phyloP scores from a whole-genome alignment of 176 grass and related monocot species.

The Thalia dealbata region DNA sequence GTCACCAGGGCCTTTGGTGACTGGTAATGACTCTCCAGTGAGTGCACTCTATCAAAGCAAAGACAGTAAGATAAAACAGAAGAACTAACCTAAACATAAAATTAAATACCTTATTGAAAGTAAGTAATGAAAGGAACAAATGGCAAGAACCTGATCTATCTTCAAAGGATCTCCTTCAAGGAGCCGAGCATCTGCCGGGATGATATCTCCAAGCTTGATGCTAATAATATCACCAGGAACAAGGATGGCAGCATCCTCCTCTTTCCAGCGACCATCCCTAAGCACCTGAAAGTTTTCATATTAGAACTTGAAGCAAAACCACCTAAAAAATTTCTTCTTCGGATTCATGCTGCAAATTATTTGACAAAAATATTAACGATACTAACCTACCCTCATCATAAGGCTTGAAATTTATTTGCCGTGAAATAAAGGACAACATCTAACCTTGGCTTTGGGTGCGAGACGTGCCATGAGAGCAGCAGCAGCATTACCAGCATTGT shows the following conservation, averaged over 20 bases:
- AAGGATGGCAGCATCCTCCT: constrained; percentile 46
- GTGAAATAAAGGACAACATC: background rate
- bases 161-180: constrained; percentile 65
- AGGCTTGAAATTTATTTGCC: background rate
- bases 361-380: background rate
- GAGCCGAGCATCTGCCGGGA: constrained; percentile 57
- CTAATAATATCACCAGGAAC: constrained; percentile 64
- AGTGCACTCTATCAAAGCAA: constrained; percentile 54
- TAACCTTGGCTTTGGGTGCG: constrained; percentile 79
- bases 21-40: constrained; percentile 64
- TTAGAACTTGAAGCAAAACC: background rate
- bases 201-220: constrained; percentile 62
- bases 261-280: constrained; percentile 62
- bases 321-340: background rate
- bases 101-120: background rate
- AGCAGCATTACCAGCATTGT: constrained; percentile 79
- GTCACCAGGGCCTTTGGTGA: constrained; percentile 77
- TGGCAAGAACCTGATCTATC: constrained; percentile 53
- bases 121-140: background rate
- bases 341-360: background rate
- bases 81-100: constrained; percentile 8
- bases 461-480: constrained; percentile 82
- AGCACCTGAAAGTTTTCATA: constrained; percentile 43
- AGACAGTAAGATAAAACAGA: constrained; percentile 1
- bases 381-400: background rate